phyloP scores from a whole-genome alignment of 176 grass and related monocot genomes.

The Hyparrhenia diplandra region DNA sequence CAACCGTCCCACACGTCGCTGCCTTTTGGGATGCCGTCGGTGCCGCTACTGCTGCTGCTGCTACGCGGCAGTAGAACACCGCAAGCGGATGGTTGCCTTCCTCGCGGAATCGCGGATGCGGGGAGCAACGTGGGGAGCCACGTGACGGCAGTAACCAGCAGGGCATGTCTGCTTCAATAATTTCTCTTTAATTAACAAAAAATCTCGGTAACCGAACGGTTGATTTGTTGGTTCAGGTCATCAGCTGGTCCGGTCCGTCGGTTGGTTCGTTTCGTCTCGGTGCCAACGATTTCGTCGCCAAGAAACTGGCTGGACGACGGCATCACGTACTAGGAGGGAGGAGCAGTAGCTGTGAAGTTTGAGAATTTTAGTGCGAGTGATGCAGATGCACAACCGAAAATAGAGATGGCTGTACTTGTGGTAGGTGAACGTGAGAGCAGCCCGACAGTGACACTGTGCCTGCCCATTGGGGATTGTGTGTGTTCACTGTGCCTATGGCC shows the following conservation, averaged over 20 bases:
- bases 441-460: no score
- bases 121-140: conserved; percentile 21
- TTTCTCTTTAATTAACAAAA: not conserved
- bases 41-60: not conserved
- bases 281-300: not conserved
- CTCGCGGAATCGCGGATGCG: not conserved
- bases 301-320: not conserved
- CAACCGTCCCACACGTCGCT: not conserved
- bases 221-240: no score
- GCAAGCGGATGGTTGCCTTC: not conserved
- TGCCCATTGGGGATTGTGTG: no score
- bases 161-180: not conserved
- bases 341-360: not conserved
- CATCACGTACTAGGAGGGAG: not conserved
- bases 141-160: not conserved
- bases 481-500: no score
- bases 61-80: not conserved
- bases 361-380: not conserved
- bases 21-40: not conserved
- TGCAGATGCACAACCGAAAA: not conserved
- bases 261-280: no score
- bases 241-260: no score
- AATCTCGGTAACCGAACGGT: no score
- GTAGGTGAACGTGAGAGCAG: no score
- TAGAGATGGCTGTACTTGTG: no score